Evolutionary conservation across 306 rosid genomes (phyloP), one percentile per base, ranked within the genome.

Genomic region (Gynostemma pentaphyllum): DNA sequence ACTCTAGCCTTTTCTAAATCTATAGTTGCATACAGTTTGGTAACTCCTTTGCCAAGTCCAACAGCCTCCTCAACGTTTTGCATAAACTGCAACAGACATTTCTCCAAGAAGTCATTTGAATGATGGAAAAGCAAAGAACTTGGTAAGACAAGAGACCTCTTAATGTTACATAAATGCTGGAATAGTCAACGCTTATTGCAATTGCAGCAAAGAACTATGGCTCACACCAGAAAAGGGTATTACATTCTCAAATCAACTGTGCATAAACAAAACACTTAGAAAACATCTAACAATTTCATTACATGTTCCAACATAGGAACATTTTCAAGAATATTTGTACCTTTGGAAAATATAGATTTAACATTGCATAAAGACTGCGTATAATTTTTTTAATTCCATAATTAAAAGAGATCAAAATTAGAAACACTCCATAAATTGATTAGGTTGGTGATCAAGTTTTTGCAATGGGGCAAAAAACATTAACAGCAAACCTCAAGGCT

Each of bases 1-100:
- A 80, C 94, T 74, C 94, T 85, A 66, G 94, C 94, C 77, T 85
- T 85, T 71, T 82, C 88, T 73, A 85, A 70, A 82, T 85, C 94
- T 50, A 85, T 66, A 34, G 84, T 78, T 42, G 94, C 94, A 70
- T 85, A 85, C 47, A 85, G 77, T 75, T 74, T 76, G 45, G 86
- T 68, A 59, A 76, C 72, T 60, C 94, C 94, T 65, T 79, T 77
- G 62, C 91, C 91, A 59, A 85, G 4, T 63, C 91, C 91, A 67
- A 85, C 75, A 51, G 70, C 64, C 75, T 85, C 85, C 79, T 79
- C 91, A 57, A 85, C 0, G 74, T 77, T 79, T 68, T 65, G 71
- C 82, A 14, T 71, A 29, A 85, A 56, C 91, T 85, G 67, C 66
- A 59, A 69, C 40, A 44, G 12, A 34, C 37, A 64, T 59, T 39